Evolutionary conservation across 371 early-diverging fungal species (phyloP), one percentile per base, ranked within the genome.

Genomic region (Nematocida minor): DNA sequence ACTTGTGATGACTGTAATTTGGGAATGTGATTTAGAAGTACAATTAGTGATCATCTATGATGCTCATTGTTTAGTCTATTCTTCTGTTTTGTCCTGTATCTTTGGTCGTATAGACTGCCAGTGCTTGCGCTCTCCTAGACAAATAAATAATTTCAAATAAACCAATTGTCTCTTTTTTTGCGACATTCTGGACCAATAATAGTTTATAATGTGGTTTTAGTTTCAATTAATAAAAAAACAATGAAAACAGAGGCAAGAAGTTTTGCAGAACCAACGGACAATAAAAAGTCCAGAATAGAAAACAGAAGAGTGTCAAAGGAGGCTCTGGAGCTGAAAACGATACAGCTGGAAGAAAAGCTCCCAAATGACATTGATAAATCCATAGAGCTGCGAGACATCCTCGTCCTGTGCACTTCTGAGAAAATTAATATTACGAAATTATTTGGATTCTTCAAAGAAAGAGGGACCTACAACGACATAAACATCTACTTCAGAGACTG

Each of bases 401-500:
- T 84, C 29, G 84, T 84, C 18, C 82, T 84, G 42, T 86, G 86
- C 64, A 84, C 84, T 9, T 83, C 84, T 9, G 86, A 86, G 36
- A 80, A 66, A 36, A 82, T 84, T 22, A 79, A 83, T 66, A 69
- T 84, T 38, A 79, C 80, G 57, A 68, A 81, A 18, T 55, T 86
- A n/a, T 80, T 66, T 60, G 81, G 80, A 46, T 77, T 69, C 46
- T 44, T 83, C 9, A 80, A 82, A 31, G 69, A 80, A 60, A 82
- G 71, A 62, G 54, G 54, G 20, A 49, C 79, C 1, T 79, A 69
- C 40, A 77, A 69, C 20, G 80, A 83, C 27, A 66, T 78, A 6
- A 69, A 78, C 18, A 82, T 86, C 38, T 86, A 84, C 79, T 86
- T 84, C 69, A 81, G 83, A 38, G 86, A 86, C 36, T 83, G 86